Conservation (phyloP, 108 stramenopile genomes). For the Cyclotella baltica region DNA sequence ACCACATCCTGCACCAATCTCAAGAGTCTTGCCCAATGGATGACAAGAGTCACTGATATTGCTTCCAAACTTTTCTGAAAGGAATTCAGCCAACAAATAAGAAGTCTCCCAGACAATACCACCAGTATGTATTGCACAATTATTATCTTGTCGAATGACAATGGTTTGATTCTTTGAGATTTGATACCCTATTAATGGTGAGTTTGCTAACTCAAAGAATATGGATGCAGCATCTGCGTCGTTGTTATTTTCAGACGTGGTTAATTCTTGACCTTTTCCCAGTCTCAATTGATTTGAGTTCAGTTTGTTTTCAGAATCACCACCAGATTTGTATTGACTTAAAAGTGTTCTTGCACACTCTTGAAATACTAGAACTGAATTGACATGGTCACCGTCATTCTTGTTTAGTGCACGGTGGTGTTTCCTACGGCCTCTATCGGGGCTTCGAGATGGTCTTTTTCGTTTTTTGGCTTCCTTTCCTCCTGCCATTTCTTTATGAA, state of each 20-base stretch:
- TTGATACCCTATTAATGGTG: slow-evolving; percentile 63
- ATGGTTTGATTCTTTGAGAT: slow-evolving; percentile 37
- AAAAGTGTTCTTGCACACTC: neutral
- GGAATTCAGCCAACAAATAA: slow-evolving; percentile 53
- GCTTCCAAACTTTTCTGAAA: slow-evolving; percentile 30
- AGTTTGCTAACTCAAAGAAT: slow-evolving; percentile 81
- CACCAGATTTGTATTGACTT: neutral
- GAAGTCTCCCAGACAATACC: slow-evolving; percentile 86
- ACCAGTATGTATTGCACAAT: slow-evolving; percentile 67
- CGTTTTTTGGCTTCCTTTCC: neutral
- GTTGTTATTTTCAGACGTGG: neutral
- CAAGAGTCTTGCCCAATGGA: slow-evolving; percentile 45
- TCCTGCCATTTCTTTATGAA: neutral
- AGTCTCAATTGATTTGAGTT: neutral
- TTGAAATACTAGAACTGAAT: neutral
- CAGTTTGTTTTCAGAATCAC: neutral
- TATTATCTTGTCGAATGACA: slow-evolving; percentile 60
- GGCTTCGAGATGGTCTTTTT: neutral
- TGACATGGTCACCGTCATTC: neutral
- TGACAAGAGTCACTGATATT: neutral
- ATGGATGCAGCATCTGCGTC: slow-evolving; percentile 26
- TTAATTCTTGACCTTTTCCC: neutral
- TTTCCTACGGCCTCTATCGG: neutral
- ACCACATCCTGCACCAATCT: slow-evolving; percentile 77
- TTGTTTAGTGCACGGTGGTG: neutral